Percentiles rank a stretch among this genome's conserved stretches.
Evolutionary conservation across 352 stramenopile genomes (phyloP).

Genomic region (Globisporangium nagaii): DNA sequence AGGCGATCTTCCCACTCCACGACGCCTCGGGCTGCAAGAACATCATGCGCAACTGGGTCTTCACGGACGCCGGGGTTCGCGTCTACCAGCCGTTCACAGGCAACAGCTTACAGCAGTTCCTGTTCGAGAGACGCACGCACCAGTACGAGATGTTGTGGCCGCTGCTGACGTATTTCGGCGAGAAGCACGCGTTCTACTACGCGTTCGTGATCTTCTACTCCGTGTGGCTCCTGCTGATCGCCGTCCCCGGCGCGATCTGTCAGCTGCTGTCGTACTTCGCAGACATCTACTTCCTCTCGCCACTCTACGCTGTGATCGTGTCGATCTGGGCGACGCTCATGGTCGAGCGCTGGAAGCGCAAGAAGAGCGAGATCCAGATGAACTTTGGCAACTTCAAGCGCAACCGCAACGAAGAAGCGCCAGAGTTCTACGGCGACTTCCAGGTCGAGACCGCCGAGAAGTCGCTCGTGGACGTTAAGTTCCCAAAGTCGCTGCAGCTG

Average conservation of each 20-base stretch:
- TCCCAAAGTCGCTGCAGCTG: constrained; percentile 57
- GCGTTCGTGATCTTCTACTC: constrained; percentile 74
- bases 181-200: constrained; percentile 81
- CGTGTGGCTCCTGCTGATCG: constrained; percentile 59
- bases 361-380: constrained; percentile 70
- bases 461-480: constrained; percentile 42
- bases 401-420: constrained; percentile 44
- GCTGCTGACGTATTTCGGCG: constrained; percentile 74
- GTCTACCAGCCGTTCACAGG: constrained; percentile 57
- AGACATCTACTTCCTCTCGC: constrained; percentile 26
- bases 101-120: constrained; percentile 48
- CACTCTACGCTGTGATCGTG: constrained; percentile 68
- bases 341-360: constrained; percentile 89
- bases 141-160: constrained; percentile 81
- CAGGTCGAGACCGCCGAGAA: constrained; percentile 43
- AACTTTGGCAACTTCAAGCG: constrained; percentile 74
- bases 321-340: constrained; percentile 83
- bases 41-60: constrained; percentile 60
- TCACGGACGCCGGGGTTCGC: constrained; percentile 18
- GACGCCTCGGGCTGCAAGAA: constrained; percentile 51
- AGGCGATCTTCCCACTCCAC: constrained; percentile 63
- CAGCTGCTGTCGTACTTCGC: constrained; percentile 38
- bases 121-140: constrained; percentile 50
- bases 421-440: constrained; percentile 69
- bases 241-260: constrained; percentile 36